These are phyloP conservation scores for Serendipita sp. DNA, from an alignment of 768 basidiomycete genomes.

Conservation along the genomic window DNA sequence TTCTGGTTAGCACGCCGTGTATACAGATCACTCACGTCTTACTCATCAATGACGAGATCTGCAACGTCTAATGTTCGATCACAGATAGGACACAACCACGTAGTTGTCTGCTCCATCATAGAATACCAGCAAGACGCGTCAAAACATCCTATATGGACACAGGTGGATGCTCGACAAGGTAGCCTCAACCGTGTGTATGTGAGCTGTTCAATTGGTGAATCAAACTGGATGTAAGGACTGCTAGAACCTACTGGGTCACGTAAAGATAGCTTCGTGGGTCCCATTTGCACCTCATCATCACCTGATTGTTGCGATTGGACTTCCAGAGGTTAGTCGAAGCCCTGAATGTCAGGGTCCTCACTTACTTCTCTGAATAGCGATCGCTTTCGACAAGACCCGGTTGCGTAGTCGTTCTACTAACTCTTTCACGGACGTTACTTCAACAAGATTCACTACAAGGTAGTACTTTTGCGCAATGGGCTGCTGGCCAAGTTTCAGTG, in stretches of 20 bases:
- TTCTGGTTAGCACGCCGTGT: not conserved
- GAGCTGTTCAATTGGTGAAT: constrained; percentile 29
- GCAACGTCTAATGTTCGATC: constrained; percentile 60
- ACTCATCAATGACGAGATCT: constrained; percentile 90
- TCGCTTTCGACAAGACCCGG: constrained; percentile 47
- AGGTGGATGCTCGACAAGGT: constrained; percentile 75
- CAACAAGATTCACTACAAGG: constrained; percentile 70
- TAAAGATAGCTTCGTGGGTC: constrained; percentile 76
- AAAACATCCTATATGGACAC: constrained; percentile 88
- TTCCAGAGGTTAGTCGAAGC: constrained; percentile 7
- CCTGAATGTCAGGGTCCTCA: constrained; percentile 10
- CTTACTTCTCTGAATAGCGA: constrained; percentile 56
- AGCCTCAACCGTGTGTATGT: constrained; percentile 72
- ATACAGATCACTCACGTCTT: constrained; percentile 16
- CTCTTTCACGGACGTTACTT: constrained; percentile 51
- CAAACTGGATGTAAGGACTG: not conserved
- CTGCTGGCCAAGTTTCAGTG: not conserved
- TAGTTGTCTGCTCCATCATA: constrained; percentile 92
- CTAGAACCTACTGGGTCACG: constrained; percentile 71
- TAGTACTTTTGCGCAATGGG: constrained; percentile 57
- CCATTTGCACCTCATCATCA: constrained; percentile 87
- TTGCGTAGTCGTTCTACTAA: constrained; percentile 56
- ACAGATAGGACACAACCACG: constrained; percentile 91
- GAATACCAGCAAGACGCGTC: constrained; percentile 89
- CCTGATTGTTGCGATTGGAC: constrained; percentile 45